These are phyloP conservation scores for Oxytropis ochrocephala DNA, from an alignment of 306 rosid species.

Conservation along the genomic window DNA sequence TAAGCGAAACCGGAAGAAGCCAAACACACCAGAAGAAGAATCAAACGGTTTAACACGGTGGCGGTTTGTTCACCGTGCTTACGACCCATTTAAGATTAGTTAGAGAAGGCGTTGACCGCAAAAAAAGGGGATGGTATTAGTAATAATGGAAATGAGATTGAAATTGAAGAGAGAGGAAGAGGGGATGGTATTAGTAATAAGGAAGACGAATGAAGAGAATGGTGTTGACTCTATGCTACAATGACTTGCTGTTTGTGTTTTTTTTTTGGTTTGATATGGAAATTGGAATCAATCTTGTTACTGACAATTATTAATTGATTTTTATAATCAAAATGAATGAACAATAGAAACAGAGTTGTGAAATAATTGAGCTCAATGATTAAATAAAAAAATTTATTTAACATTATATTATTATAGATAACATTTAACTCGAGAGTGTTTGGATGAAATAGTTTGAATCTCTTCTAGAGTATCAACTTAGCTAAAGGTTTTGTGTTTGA, in stretches of 20 bases:
- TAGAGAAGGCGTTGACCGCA: slow-evolving; percentile 39
- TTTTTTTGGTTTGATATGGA: background rate
- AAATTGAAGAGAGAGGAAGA: background rate
- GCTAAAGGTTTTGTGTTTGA: no score
- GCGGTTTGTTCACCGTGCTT: slow-evolving; percentile 39
- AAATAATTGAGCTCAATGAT: slow-evolving; percentile 7
- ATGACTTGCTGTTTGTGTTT: background rate
- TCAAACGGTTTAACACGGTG: slow-evolving; percentile 27
- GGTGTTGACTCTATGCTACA: background rate
- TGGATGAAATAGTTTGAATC: no score
- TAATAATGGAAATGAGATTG: background rate
- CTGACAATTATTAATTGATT: background rate
- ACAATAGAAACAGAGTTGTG: background rate
- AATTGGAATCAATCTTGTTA: background rate
- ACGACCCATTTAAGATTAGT: slow-evolving; percentile 55
- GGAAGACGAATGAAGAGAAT: background rate
- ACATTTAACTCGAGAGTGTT: no score
- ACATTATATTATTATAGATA: no score
- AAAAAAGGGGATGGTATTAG: background rate
- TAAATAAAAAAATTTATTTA: background rate
- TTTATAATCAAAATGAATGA: no score
- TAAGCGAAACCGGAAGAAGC: slow-evolving; percentile 60
- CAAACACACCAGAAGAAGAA: slow-evolving; percentile 38
- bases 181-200: background rate
- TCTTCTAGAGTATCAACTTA: no score